phyloP scores from a whole-genome alignment of 805 yeast genomes.

The Metschnikowia orientalis region DNA sequence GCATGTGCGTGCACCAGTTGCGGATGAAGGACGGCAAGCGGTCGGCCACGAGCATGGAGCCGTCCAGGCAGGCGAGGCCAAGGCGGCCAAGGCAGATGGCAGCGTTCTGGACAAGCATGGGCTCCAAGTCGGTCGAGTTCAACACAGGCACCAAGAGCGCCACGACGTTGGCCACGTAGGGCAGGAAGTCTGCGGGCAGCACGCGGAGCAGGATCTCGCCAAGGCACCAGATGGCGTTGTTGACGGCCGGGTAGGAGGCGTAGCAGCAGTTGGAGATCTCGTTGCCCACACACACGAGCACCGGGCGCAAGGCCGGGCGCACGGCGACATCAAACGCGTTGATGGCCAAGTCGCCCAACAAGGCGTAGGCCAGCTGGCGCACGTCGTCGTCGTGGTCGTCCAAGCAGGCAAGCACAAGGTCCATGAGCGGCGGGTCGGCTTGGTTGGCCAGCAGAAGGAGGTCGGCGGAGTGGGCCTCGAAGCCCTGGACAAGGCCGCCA shows the following conservation, averaged over 20 bases:
- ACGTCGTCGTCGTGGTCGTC: slow-evolving; percentile 80
- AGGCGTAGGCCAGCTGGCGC: slow-evolving; percentile 87
- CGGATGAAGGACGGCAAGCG: slow-evolving; percentile 54
- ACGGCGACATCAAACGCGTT: slow-evolving; percentile 45
- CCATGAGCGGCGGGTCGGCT: slow-evolving; percentile 44
- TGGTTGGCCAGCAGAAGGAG: slow-evolving; percentile 42
- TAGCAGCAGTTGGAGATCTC: slow-evolving; percentile 56
- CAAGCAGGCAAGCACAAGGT: slow-evolving; percentile 61
- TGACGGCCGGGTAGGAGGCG: slow-evolving; percentile 59
- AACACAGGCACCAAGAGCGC: slow-evolving; percentile 58
- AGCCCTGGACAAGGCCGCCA: slow-evolving; percentile 91
- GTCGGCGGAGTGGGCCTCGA: slow-evolving; percentile 58
- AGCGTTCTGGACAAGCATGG: slow-evolving; percentile 75
- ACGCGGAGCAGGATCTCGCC: slow-evolving; percentile 78
- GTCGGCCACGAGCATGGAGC: slow-evolving; percentile 48
- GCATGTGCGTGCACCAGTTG: slow-evolving; percentile 69
- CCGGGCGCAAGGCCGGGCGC: slow-evolving; percentile 44
- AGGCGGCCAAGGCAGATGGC: slow-evolving; percentile 88
- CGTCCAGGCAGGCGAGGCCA: slow-evolving; percentile 51
- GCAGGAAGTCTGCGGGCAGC: slow-evolving; percentile 41
- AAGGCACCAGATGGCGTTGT: slow-evolving; percentile 90
- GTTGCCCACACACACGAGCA: slow-evolving; percentile 62
- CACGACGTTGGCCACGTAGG: slow-evolving; percentile 52
- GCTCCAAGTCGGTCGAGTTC: slow-evolving; percentile 48
- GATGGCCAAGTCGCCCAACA: slow-evolving; percentile 85